Evolutionary conservation across 352 stramenopile genomes (phyloP).

Genomic region (Phytopythium helicoides): DNA sequence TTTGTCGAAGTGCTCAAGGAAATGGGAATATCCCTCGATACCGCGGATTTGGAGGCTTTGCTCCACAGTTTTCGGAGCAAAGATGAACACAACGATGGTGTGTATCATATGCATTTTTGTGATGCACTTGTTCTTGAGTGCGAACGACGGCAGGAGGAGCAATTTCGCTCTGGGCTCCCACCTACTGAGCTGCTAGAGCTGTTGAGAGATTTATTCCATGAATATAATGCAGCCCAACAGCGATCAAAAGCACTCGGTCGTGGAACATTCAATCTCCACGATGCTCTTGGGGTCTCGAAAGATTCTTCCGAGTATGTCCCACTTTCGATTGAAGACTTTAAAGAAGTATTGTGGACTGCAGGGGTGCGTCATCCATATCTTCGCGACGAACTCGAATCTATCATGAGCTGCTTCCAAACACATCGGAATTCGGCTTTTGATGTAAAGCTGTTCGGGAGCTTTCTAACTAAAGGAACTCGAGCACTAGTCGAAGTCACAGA

Average conservation of each 20-base stretch:
- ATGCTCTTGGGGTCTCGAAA: conserved; percentile 42
- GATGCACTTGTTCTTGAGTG: conserved; percentile 50
- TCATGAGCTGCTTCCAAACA: conserved; percentile 53
- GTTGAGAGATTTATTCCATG: conserved; percentile 40
- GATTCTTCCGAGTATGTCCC: conserved; percentile 33
- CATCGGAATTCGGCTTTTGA: conserved; percentile 43
- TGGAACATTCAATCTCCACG: conserved; percentile 37
- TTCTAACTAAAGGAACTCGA: conserved; percentile 47
- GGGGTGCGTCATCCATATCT: conserved; percentile 65
- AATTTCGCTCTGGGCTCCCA: conserved; percentile 17
- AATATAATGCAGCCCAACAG: conserved; percentile 30
- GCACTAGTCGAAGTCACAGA: conserved; percentile 39
- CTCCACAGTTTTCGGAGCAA: conserved; percentile 38
- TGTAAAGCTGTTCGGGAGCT: conserved; percentile 47
- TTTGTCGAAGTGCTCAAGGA: conserved; percentile 65
- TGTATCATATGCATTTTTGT: conserved; percentile 59
- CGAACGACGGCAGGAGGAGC: conserved; percentile 26
- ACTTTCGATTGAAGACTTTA: conserved; percentile 60
- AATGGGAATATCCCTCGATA: conserved; percentile 47
- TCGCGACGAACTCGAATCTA: conserved; percentile 58
- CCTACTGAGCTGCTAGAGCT: conserved; percentile 48
- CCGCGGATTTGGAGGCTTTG: conserved; percentile 40
- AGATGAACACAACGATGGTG: conserved; percentile 17
- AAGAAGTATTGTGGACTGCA: conserved; percentile 65
- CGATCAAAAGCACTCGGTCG: conserved; percentile 21